phyloP scores from a whole-genome alignment of 2,329 filamentous ascomycete genomes.

The Scytalidium sp. region DNA sequence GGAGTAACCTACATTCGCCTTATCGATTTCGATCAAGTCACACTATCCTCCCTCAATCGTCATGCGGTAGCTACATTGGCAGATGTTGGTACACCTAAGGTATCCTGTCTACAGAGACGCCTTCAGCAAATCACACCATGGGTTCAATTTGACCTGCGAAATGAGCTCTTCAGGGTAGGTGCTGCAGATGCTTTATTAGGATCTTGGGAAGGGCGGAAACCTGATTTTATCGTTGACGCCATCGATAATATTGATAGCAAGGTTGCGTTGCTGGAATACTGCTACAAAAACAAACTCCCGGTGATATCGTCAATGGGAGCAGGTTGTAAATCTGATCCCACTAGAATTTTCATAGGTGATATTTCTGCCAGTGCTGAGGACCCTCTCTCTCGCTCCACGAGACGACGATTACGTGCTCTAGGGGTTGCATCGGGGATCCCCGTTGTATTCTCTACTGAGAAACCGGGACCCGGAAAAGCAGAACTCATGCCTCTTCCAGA shows the following conservation, averaged over 20 bases:
- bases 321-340: constrained; percentile 85
- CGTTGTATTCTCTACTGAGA: constrained; percentile 89
- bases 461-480: constrained; percentile 86
- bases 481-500: constrained; percentile 82
- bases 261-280: constrained; percentile 85
- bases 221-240: constrained; percentile 91
- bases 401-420: constrained; percentile 67
- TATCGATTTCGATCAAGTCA: constrained; percentile 97
- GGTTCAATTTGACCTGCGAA: constrained; percentile 82
- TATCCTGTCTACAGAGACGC: constrained; percentile 75
- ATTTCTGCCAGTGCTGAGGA: constrained; percentile 88
- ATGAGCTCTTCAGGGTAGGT: constrained; percentile 74
- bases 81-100: constrained; percentile 91
- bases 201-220: constrained; percentile 64
- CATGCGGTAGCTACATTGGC: constrained; percentile 92
- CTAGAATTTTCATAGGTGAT: constrained; percentile 84
- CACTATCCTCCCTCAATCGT: constrained; percentile 89
- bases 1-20: constrained; percentile 85
- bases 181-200: constrained; percentile 66
- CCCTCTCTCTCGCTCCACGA: constrained; percentile 78
- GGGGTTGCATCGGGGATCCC: constrained; percentile 85
- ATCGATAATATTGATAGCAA: constrained; percentile 99
- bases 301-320: constrained; percentile 97
- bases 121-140: constrained; percentile 87
- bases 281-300: constrained; percentile 69